Percentiles rank a stretch among this genome's conserved stretches.
Conservation (phyloP, 441 rosid species). For the Pelargonium myrrhifolium region DNA sequence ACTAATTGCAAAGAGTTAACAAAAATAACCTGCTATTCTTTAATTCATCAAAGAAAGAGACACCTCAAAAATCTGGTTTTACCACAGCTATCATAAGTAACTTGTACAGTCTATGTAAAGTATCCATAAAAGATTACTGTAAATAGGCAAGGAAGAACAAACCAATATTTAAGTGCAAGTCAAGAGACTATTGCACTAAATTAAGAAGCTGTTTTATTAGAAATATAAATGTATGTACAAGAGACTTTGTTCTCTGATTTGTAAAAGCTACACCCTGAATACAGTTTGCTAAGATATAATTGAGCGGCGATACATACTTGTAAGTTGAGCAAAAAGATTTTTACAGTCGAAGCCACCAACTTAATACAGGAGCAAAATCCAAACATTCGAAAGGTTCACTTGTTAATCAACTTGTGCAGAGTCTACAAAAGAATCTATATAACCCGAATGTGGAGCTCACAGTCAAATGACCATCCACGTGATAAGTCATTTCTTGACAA, state of each 20-base stretch:
- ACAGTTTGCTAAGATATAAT: constrained; percentile 49
- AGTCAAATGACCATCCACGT: constrained; percentile 40
- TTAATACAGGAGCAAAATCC: constrained; percentile 51
- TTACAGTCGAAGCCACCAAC: constrained; percentile 58
- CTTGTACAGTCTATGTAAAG: too few relatives aligned
- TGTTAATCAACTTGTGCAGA: constrained; percentile 38
- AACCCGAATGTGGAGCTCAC: constrained; percentile 50
- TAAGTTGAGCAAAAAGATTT: constrained; percentile 39
- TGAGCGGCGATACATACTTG: constrained; percentile 44
- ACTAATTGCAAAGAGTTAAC: too few relatives aligned
- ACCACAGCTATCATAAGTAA: too few relatives aligned
- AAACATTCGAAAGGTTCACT: constrained; percentile 42
- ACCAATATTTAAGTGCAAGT: neutral
- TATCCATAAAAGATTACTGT: constrained; percentile 3
- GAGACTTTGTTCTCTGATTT: constrained; percentile 48
- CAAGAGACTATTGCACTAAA: constrained; percentile 20
- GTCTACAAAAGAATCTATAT: constrained; percentile 69
- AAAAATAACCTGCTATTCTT: too few relatives aligned
- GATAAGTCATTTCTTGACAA: constrained; percentile 51
- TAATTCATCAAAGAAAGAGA: too few relatives aligned
- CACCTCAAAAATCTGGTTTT: too few relatives aligned
- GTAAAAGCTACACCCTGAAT: constrained; percentile 47
- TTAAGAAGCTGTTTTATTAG: constrained; percentile 53
- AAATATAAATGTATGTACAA: constrained; percentile 74
- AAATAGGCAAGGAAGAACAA: neutral